phyloP scores from a whole-genome alignment of 176 grass and related monocot genomes.

The Carex littledalei region DNA sequence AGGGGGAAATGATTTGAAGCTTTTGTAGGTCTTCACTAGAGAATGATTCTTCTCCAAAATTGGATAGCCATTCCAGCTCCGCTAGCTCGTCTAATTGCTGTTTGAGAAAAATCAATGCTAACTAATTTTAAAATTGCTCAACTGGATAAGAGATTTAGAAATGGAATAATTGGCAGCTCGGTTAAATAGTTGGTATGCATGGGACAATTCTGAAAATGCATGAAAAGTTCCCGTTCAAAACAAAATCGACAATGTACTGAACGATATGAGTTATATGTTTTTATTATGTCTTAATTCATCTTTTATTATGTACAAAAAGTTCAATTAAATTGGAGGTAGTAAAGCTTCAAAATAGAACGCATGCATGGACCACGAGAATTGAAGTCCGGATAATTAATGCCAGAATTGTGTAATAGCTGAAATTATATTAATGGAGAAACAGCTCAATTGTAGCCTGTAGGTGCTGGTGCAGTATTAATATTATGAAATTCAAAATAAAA shows the following conservation, averaged over 20 bases:
- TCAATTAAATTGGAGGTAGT: background rate
- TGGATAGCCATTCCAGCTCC: constrained; percentile 92
- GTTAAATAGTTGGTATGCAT: background rate
- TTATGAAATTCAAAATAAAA: constrained; percentile 1
- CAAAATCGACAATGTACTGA: background rate
- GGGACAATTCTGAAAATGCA: constrained; percentile 2
- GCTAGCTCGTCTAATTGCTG: constrained; percentile 79
- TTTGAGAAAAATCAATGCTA: constrained; percentile 24
- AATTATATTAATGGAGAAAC: background rate
- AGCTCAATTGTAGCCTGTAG: background rate
- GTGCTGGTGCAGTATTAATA: background rate
- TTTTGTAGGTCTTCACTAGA: constrained; percentile 82
- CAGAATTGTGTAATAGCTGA: background rate
- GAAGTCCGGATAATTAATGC: background rate
- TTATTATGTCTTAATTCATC: background rate
- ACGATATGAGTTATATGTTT: background rate
- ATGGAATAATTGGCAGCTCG: constrained; percentile 13
- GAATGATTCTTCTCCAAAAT: constrained; percentile 55
- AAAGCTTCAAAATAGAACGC: background rate
- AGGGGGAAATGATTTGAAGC: constrained; percentile 68
- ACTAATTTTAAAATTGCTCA: background rate
- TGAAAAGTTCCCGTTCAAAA: constrained; percentile 15
- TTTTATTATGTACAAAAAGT: background rate
- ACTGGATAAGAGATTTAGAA: background rate
- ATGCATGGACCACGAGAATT: background rate